A percentile compares a stretch with the other conserved stretches of the same genome.
phyloP scores from a whole-genome alignment of 371 early-diverging fungal genomes.

The Chytridiales sp. region DNA sequence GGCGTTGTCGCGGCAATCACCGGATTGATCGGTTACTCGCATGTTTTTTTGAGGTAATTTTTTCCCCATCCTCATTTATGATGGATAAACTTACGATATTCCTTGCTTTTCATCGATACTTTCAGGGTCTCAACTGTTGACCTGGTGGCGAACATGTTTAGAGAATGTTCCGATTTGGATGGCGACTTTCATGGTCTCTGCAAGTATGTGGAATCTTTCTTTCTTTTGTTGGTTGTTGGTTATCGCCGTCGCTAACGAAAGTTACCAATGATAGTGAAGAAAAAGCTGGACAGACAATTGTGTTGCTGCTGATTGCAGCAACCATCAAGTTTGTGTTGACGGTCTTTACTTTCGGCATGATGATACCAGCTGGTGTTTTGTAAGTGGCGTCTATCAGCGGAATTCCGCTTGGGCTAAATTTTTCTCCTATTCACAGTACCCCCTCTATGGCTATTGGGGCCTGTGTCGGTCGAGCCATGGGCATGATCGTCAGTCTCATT shows the following conservation, averaged over 20 bases:
- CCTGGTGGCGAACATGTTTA: constrained; percentile 78
- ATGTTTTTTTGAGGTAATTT: constrained; percentile 78
- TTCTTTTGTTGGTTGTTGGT: not conserved
- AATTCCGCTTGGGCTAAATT: not conserved
- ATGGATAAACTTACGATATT: constrained; percentile 3
- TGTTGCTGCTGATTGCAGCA: constrained; percentile 36
- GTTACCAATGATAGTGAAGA: constrained; percentile 7
- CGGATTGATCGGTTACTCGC: constrained; percentile 72
- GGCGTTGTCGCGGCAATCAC: constrained; percentile 71
- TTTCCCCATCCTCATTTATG: constrained; percentile 38
- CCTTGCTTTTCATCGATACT: not conserved
- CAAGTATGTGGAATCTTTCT: constrained; percentile 10
- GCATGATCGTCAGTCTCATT: constrained; percentile 66
- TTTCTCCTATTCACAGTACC: constrained; percentile 41
- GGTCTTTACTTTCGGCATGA: constrained; percentile 45
- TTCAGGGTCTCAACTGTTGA: constrained; percentile 66
- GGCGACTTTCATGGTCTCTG: constrained; percentile 47
- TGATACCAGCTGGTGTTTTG: constrained; percentile 90
- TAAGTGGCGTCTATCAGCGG: constrained; percentile 4
- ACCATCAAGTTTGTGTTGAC: constrained; percentile 40
- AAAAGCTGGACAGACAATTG: constrained; percentile 15
- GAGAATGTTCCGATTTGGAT: constrained; percentile 69
- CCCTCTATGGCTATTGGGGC: constrained; percentile 95
- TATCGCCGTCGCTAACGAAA: not conserved
- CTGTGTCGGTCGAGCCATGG: constrained; percentile 84